Conservation (phyloP, 768 basidiomycete species). For the Scleroderma bovista region DNA sequence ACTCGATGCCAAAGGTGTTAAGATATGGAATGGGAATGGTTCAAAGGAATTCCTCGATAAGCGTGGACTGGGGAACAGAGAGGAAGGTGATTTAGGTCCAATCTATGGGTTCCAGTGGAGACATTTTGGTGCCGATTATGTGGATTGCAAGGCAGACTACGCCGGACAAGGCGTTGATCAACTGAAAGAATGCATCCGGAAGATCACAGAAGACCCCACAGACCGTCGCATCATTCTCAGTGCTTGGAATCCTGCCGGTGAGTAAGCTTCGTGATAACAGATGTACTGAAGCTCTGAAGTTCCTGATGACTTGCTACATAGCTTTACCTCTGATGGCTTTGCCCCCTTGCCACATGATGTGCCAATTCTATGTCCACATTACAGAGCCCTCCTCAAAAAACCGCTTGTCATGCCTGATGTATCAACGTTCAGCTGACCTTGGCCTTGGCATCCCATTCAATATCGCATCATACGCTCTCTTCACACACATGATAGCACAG, state of each 20-base stretch:
- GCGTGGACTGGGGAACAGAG: constrained; percentile 75
- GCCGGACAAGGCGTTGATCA: constrained; percentile 88
- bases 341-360: constrained; percentile 98
- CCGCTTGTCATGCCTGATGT: constrained; percentile 91
- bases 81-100: constrained; percentile 91
- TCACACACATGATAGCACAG: constrained; percentile 97
- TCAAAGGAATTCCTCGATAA: constrained; percentile 80
- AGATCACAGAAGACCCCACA: constrained; percentile 90
- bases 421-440: constrained; percentile 94
- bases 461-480: constrained; percentile 95
- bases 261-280: constrained; percentile 13
- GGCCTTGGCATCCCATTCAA: constrained; percentile 99
- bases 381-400: constrained; percentile 49
- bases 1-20: constrained; percentile 76
- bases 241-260: constrained; percentile 98
- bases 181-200: constrained; percentile 78
- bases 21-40: constrained; percentile 98
- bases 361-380: constrained; percentile 97
- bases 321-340: constrained; percentile 94
- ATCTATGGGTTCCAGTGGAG: constrained; percentile 98
- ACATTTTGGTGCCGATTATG: constrained; percentile 85
- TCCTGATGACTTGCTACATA: constrained; percentile 23
- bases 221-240: constrained; percentile 92
- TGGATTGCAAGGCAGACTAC: constrained; percentile 71
- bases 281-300: background rate